A percentile compares a stretch with the other conserved stretches of the same genome.
phyloP scores from a whole-genome alignment of 2,329 filamentous ascomycete species.

The Aspergillus novofumigatus region DNA sequence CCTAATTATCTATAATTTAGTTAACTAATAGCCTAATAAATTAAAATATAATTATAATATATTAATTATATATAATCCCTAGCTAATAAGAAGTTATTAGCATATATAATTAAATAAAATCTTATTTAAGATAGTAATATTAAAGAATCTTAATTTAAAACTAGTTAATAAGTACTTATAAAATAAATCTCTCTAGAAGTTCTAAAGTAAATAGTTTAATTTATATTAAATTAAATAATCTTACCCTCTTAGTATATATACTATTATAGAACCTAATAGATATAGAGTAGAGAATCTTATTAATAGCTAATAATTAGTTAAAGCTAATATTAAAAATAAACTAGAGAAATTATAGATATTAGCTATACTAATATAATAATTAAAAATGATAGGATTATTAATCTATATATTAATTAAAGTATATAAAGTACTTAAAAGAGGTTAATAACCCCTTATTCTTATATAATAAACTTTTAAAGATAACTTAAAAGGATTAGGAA shows the following conservation, averaged over 20 bases:
- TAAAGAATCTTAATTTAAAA: not conserved
- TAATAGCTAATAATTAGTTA: not conserved
- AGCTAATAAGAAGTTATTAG: too few species aligned
- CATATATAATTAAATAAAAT: not conserved
- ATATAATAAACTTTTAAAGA: not conserved
- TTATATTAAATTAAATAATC: not conserved
- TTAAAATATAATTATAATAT: too few species aligned
- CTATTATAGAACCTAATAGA: too few species aligned
- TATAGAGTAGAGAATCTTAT: too few species aligned
- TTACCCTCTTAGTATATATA: too few species aligned
- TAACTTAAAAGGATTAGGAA: too few species aligned
- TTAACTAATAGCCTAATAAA: too few species aligned
- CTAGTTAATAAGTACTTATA: not conserved
- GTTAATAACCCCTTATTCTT: not conserved
- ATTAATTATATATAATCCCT: too few species aligned
- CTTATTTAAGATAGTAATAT: not conserved
- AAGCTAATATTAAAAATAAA: not conserved
- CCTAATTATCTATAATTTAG: too few species aligned
- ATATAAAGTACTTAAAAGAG: not conserved
- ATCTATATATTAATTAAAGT: not conserved
- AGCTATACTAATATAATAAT: not conserved
- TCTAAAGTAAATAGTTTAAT: not conserved
- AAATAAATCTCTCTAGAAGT: not conserved
- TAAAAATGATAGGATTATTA: not conserved
- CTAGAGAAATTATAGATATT: not conserved